These are phyloP conservation scores for Otatea glauca DNA, from an alignment of 176 grass and related monocot genomes.

Conservation along the genomic window DNA sequence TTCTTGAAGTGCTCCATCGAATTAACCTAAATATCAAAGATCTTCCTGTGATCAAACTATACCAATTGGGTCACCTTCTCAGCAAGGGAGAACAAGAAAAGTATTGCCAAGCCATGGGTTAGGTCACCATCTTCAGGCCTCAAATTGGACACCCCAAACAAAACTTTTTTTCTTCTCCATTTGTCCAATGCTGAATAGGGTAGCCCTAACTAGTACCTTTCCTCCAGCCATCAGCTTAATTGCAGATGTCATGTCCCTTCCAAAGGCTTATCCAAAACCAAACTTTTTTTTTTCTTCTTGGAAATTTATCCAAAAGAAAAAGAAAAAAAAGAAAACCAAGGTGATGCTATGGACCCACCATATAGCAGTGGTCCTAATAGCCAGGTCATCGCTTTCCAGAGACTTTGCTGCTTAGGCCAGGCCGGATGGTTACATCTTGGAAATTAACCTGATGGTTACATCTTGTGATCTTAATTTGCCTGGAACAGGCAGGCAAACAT, in stretches of 20 bases:
- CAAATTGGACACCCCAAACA: background rate
- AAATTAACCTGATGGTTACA: conserved; percentile 34
- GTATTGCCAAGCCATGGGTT: background rate
- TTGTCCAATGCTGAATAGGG: conserved; percentile 9
- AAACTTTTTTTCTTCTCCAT: background rate
- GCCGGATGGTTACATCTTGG: conserved; percentile 30
- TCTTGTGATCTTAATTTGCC: background rate
- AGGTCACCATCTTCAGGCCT: conserved; percentile 8
- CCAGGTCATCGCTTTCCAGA: conserved; percentile 30
- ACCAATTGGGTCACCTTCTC: background rate
- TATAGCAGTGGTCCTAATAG: background rate
- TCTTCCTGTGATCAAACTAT: background rate
- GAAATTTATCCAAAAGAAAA: background rate
- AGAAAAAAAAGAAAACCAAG: background rate
- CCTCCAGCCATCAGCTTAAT: conserved; percentile 25
- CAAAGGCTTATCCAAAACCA: conserved; percentile 26
- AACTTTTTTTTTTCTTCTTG: background rate
- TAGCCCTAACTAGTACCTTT: background rate
- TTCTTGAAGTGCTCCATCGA: background rate
- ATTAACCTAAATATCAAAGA: background rate
- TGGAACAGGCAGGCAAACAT: conserved; percentile 19
- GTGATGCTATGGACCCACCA: background rate
- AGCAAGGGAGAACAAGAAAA: background rate
- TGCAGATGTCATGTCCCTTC: conserved; percentile 17
- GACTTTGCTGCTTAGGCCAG: conserved; percentile 38